A percentile compares a stretch with the other conserved stretches of the same genome.
These are phyloP conservation scores for Colletotrichum tamarilloi DNA, from an alignment of 2,329 filamentous ascomycete species.

Conservation along the genomic window DNA sequence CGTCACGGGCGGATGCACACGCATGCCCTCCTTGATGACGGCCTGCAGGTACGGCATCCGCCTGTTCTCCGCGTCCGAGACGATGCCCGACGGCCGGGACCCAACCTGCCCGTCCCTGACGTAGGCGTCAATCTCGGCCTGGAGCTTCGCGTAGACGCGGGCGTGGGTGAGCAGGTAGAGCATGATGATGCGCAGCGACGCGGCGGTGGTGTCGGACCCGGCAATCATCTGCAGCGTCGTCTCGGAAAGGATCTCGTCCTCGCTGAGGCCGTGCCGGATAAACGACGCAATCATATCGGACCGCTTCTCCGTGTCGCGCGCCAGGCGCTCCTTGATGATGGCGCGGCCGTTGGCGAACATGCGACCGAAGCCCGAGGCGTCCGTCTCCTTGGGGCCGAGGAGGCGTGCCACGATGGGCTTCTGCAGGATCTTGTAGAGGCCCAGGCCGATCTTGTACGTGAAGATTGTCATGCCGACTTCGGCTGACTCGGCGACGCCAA, in stretches of 20 bases:
- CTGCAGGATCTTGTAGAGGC: conserved; percentile 28
- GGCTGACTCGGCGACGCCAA: conserved; percentile 57
- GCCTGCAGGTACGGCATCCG: conserved; percentile 65
- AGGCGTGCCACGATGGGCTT: conserved; percentile 18
- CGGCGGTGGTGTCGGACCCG: conserved; percentile 49
- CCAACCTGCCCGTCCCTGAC: conserved; percentile 34
- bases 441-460: conserved; percentile 25
- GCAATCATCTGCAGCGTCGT: conserved; percentile 43
- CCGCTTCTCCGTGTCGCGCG: conserved; percentile 23
- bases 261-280: conserved; percentile 52
- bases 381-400: conserved; percentile 32
- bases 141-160: conserved; percentile 56
- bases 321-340: conserved; percentile 15
- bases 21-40: conserved; percentile 67
- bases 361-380: conserved; percentile 30
- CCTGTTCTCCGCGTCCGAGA: conserved; percentile 58
- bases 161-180: conserved; percentile 63
- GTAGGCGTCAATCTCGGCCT: conserved; percentile 57
- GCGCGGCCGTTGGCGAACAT: conserved; percentile 38
- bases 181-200: conserved; percentile 55
- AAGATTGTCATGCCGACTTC: conserved; percentile 43
- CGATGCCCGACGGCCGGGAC: conserved; percentile 17
- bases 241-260: conserved; percentile 45
- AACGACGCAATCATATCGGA: conserved; percentile 46
- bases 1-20: conserved; percentile 60